Base-by-base conservation (phyloP, 1,139 yeast genomes). In the Sugiyamaella neomexicana region DNA sequence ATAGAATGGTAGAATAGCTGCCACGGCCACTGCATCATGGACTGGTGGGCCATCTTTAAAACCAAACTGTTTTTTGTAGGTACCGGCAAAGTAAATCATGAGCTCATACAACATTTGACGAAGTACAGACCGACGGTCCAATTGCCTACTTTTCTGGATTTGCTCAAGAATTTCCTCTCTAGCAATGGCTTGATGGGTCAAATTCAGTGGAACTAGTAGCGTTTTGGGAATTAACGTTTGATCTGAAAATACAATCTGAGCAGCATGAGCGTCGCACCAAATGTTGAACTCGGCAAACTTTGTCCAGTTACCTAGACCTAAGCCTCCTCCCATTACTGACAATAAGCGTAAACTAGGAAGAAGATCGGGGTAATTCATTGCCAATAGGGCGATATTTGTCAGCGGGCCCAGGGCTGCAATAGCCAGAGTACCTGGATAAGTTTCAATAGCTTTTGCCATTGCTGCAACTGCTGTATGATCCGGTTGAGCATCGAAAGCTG, bases 1-100 rank as follows among this genome's bases (percentile, higher is more conserved):
- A 40, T 73, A 72, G 31, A 78, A 62, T 38, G 85, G 81, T 44
- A 86, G 67, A 25, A 86, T 65, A 0, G 81, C 80, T 51, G 79
- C 82, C 2, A 87, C 74, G 0, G 96, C 89, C 45, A 87, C 71
- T 0, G 96, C 95, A 65, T 89, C 96, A 68, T 89, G 96, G 1
- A 88, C 77, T 1, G 95, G 91, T 1, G 95, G 93, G 0, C 95
- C 95, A 2, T 68, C 62, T 2, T 57, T 63, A 60, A 79, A 76
- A 1, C 78, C 80, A 62, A 75, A 77, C n/a, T 67, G 70, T 17
- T 67, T 65, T 51, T 69, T 71, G 66, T 81, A 83, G 9, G 80
- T 66, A 29, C 71, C 71, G 2, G 77, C 77, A 65, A 83, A 85
- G 64, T 77, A 85, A 51, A 73, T 73, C 63, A 86, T 74, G 52